Percentiles rank a stretch among this genome's conserved stretches.
Conservation (phyloP, 768 basidiomycete genomes). For the Pseudohyphozyma bogoriensis region DNA sequence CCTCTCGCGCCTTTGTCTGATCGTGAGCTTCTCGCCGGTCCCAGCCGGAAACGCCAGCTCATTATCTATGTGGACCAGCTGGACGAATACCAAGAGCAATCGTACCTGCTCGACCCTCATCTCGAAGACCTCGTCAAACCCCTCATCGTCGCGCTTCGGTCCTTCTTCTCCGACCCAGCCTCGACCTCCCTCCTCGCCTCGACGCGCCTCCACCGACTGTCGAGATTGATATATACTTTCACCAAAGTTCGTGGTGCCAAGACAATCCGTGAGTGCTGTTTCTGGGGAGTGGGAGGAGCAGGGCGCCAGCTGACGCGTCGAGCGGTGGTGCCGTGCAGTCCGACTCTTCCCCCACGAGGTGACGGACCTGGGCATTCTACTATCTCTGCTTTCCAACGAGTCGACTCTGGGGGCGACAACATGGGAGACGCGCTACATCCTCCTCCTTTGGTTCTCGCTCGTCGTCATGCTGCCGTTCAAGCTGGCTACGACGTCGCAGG, state of each 20-base stretch:
- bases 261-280: conserved; percentile 61
- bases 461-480: conserved; percentile 91
- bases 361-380: conserved; percentile 62
- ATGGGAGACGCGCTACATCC: conserved; percentile 75
- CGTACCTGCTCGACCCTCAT: conserved; percentile 82
- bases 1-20: conserved; percentile 29
- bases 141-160: conserved; percentile 55
- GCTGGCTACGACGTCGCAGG: conserved; percentile 44
- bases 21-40: conserved; percentile 31
- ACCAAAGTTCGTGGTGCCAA: conserved; percentile 85
- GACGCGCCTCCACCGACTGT: conserved; percentile 47
- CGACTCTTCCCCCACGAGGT: conserved; percentile 91
- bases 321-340: conserved; percentile 51
- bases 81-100: conserved; percentile 80
- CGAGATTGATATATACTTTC: conserved; percentile 62
- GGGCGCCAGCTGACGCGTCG: background rate
- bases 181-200: conserved; percentile 33
- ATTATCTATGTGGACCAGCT: conserved; percentile 52
- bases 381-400: conserved; percentile 44
- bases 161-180: conserved; percentile 41
- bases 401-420: conserved; percentile 36
- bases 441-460: conserved; percentile 86
- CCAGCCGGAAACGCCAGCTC: background rate
- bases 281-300: background rate
- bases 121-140: conserved; percentile 70